Percentiles rank a stretch among this genome's conserved stretches.
These are phyloP conservation scores for Rhodotorula mucilaginosa DNA, from an alignment of 1,284 basidiomycete species.

Conservation along the genomic window DNA sequence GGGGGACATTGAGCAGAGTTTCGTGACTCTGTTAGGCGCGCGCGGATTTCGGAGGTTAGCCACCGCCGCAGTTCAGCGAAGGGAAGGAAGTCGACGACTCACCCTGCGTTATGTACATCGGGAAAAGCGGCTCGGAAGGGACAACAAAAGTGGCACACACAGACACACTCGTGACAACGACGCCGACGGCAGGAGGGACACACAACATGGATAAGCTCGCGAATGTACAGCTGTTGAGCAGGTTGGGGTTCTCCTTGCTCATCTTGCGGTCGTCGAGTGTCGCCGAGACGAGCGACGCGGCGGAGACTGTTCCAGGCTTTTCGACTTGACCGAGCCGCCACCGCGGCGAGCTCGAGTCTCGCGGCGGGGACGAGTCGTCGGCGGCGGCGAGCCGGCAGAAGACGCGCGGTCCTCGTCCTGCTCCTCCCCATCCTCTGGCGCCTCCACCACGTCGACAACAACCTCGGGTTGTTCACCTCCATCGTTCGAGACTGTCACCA, in stretches of 20 bases:
- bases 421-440: not conserved
- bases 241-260: not conserved
- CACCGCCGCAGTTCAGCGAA: not conserved
- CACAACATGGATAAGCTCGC: not conserved
- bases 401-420: not conserved
- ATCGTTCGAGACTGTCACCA: too few relatives aligned
- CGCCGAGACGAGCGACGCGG: conserved; percentile 9
- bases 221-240: not conserved
- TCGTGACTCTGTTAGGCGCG: not conserved
- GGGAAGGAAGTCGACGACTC: not conserved
- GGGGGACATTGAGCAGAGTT: not conserved
- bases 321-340: not conserved
- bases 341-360: not conserved
- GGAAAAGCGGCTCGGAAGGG: not conserved
- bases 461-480: not conserved
- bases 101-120: conserved; percentile 2
- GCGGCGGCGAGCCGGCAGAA: not conserved
- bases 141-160: not conserved
- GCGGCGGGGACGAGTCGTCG: not conserved
- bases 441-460: not conserved
- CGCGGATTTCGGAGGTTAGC: not conserved
- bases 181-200: not conserved
- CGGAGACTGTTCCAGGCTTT: not conserved
- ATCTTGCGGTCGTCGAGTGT: not conserved
- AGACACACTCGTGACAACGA: not conserved